Percentiles rank a stretch among this genome's conserved stretches.
Evolutionary conservation across 768 basidiomycete species (phyloP).

Genomic region (Termitomyces sp.): DNA sequence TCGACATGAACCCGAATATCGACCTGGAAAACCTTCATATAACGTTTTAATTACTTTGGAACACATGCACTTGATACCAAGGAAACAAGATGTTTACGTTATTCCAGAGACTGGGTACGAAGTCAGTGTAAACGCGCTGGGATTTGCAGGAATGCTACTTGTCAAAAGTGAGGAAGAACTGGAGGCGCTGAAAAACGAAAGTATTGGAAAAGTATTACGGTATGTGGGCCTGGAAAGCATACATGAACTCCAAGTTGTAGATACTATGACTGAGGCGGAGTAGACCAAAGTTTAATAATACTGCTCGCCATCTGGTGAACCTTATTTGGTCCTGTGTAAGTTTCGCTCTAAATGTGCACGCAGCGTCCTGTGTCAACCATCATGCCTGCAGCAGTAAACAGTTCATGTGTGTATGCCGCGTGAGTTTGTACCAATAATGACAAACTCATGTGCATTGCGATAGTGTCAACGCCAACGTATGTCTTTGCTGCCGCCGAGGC

Average conservation of each 20-base stretch:
- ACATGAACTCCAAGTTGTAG: conserved; percentile 59
- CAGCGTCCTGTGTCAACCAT: not conserved
- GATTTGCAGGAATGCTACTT: conserved; percentile 85
- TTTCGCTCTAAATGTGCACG: not conserved
- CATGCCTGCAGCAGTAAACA: conserved; percentile 6
- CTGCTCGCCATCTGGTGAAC: not conserved
- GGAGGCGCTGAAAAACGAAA: conserved; percentile 58
- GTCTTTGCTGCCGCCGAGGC: conserved; percentile 1
- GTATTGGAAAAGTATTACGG: conserved; percentile 55
- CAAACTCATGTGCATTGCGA: not conserved
- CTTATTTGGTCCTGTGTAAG: conserved; percentile 6
- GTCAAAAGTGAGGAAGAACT: conserved; percentile 80
- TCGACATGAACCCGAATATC: conserved; percentile 60
- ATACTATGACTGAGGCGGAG: conserved; percentile 23
- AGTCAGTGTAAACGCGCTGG: conserved; percentile 80
- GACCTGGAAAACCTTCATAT: conserved; percentile 66
- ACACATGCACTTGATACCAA: conserved; percentile 85
- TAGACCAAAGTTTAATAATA: not conserved
- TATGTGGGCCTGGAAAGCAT: conserved; percentile 63
- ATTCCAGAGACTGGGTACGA: conserved; percentile 47
- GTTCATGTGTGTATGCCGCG: not conserved
- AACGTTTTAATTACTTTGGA: conserved; percentile 78
- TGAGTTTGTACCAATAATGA: not conserved
- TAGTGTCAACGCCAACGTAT: conserved; percentile 4
- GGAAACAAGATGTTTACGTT: conserved; percentile 55